A percentile compares a stretch with the other conserved stretches of the same genome.
Conservation (phyloP, 805 yeast species). For the Candida michaelii region DNA sequence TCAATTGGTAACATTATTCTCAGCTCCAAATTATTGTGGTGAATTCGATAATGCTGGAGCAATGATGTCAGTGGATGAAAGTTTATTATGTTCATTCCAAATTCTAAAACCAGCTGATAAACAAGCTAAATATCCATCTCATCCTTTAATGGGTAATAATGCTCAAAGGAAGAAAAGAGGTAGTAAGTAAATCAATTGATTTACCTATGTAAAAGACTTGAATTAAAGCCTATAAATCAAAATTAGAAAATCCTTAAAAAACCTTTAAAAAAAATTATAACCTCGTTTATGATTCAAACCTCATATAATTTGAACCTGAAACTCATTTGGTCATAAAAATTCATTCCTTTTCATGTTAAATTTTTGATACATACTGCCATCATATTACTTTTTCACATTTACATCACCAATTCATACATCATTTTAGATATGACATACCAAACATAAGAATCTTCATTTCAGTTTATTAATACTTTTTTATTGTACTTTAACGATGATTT, state of each 20-base stretch:
- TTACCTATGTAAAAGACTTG: too few species aligned
- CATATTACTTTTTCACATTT: too few species aligned
- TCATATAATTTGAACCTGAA: conserved; percentile 2
- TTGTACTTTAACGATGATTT: conserved; percentile 11
- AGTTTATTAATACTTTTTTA: conserved; percentile 8
- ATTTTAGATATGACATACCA: conserved; percentile 1
- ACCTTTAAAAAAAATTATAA: background rate
- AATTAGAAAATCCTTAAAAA: background rate
- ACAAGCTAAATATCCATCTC: conserved; percentile 66
- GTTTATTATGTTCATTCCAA: conserved; percentile 92
- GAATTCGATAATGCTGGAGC: conserved; percentile 99
- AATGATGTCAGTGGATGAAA: conserved; percentile 98
- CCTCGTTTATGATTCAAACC: conserved; percentile 2
- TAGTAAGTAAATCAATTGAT: conserved; percentile 34
- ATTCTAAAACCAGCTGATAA: conserved; percentile 98
- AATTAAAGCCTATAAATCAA: background rate
- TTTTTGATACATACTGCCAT: background rate
- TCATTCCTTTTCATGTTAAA: conserved; percentile 1
- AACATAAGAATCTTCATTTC: conserved; percentile 11
- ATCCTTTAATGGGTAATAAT: conserved; percentile 28
- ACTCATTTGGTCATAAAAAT: conserved; percentile 1
- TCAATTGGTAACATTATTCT: conserved; percentile 90
- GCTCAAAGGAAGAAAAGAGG: conserved; percentile 60
- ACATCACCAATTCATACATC: background rate
- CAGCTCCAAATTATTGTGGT: conserved; percentile 98